Base-by-base conservation (phyloP, 768 basidiomycete genomes). In the Pleurotus pulmonarius region DNA sequence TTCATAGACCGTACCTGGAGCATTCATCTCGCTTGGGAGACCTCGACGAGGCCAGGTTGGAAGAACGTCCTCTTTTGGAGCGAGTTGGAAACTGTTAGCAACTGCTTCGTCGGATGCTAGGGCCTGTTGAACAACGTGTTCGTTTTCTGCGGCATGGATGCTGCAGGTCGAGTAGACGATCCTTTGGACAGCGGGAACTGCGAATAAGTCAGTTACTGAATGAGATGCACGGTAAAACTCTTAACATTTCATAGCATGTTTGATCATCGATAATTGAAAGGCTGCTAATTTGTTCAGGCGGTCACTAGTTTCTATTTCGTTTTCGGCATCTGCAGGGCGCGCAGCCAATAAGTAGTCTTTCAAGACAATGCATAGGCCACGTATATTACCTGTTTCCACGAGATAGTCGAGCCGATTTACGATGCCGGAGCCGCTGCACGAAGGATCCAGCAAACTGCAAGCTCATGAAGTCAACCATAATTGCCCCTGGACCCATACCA, bases 121-220 rank as follows among this genome's bases (percentile, higher is more conserved):
- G 3, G 88, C 87, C 54, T 82, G 75, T 5, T 82, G 75, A 7
- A 98, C 91, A 56, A 98, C 97, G 57, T 85, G 85, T 68, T 99
- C 97, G 70, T 99, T 95, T 67, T 99, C 97, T 41, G 80, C 81
- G 12, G 90, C 82, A 70, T 98, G 88, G 46, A 97, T 77, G 60
- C 94, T 97, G 67, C 96, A 99, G n/a, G 97, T 99, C 20, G 95
- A 98, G 70, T 99, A 98, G 24, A 94, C 94, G 63, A 99, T 92
- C 63, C 82, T 85, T 57, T 78, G 71, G 37, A 86, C 90, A 40
- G 77, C 76, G 1, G 92, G 87, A 70, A 95, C 94, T 96, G 61
- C 16, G 44, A 38, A 40, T 7, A 46, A 20, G 55, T 57, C 15
- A 40, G 41, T 25, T 41, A 26, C 47, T 56, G 37, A 67, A 59